Evolutionary conservation across 257 asterid species (phyloP).

Genomic region (Penstemon davidsonii): DNA sequence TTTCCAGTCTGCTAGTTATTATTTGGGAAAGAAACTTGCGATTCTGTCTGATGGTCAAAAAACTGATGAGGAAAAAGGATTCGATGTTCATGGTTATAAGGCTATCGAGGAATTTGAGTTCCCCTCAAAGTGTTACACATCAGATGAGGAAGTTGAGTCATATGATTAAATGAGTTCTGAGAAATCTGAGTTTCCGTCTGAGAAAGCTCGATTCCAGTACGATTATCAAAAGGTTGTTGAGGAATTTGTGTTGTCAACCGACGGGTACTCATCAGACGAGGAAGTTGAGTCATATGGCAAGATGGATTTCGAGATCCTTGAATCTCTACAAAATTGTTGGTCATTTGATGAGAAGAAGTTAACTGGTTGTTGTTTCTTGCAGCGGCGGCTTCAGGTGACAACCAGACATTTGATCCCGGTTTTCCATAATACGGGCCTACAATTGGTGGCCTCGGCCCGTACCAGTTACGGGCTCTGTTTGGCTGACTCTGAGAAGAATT

Average conservation of each 20-base stretch:
- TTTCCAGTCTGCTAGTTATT: not conserved
- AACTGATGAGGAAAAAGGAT: constrained; percentile 9
- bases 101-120: constrained; percentile 12
- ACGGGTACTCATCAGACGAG: not conserved
- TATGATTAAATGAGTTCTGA: not conserved
- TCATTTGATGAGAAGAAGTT: not conserved
- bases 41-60: not conserved
- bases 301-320: constrained; percentile 8
- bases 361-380: constrained; percentile 6
- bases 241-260: constrained; percentile 19
- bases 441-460: constrained; percentile 6
- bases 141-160: constrained; percentile 3
- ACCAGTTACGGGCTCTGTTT: not conserved
- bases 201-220: not conserved
- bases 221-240: not conserved
- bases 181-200: constrained; percentile 2
- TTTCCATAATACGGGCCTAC: constrained; percentile 23
- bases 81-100: not conserved
- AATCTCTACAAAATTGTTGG: constrained; percentile 5
- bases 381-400: constrained; percentile 23
- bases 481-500: not conserved
- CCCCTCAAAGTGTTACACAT: not conserved
- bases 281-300: not conserved
- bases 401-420: constrained; percentile 28
- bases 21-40: constrained; percentile 8